Evolutionary conservation across 1,139 yeast genomes (phyloP), one percentile per base, ranked within the genome.

Genomic region (Diutina rugosa): DNA sequence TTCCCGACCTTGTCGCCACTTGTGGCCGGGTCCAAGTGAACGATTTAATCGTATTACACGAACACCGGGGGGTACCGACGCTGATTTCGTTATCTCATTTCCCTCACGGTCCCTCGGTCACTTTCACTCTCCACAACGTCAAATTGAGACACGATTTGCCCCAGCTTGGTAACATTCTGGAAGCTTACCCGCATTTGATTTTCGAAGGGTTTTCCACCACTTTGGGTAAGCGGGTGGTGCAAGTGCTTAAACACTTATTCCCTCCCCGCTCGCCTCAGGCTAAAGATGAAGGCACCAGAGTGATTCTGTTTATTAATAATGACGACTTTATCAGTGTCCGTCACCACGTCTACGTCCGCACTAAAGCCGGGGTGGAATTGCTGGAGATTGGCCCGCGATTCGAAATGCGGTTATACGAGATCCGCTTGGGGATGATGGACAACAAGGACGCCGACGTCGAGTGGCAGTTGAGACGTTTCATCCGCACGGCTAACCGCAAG

Each of bases 361-460:
- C 97, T 0, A 83, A 87, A 63, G 97, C 90, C 59, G 81, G 86
- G 45, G 96, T 90, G 3, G 99, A 93, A 67, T 72, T 93, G 60
- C 93, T 97, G 60, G 99, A 93, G 67, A 87, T 95, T 48, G 99
- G 99, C 0, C 99, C 99, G n/a, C 76, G 99, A 60, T 93, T 93
- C 65, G 99, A 95, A 71, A 90, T 93, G 98, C 82, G 90, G 68
- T 73, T 93, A 60, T 93, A 84, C 67, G 97, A 93, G 68, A 74
- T 95, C 61, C 81, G 85, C 66, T 76, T 95, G 62, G 98, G 99
- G 3, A 88, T 96, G 55, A 74, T 93, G 60, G 99, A 93, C 64
- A 90, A 91, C 68, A 88, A 88, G 72, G 98, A 95, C 69, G 97
- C 97, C n/a, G 99, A 93, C 65, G 84, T 90, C 38, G 99, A 93